phyloP scores from a whole-genome alignment of 352 stramenopile genomes.

The Phytophthora ohioensis region DNA sequence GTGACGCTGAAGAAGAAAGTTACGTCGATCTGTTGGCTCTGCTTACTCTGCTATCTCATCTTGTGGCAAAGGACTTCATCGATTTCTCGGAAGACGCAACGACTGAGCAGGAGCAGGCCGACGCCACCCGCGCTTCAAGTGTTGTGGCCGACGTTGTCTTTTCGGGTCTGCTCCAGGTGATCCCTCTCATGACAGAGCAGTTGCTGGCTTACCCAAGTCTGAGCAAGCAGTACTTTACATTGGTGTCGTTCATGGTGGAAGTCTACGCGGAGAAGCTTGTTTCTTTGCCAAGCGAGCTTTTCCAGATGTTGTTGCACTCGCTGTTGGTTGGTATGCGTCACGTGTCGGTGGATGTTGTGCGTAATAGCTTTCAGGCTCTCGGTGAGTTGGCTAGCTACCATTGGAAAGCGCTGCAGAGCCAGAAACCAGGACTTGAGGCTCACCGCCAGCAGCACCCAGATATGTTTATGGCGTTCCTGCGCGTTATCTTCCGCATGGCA shows the following conservation, averaged over 20 bases:
- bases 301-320: slow-evolving; percentile 80
- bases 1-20: slow-evolving; percentile 79
- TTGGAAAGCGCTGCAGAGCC: slow-evolving; percentile 62
- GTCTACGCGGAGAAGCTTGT: slow-evolving; percentile 86
- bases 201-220: slow-evolving; percentile 87
- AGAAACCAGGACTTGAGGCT: slow-evolving; percentile 54
- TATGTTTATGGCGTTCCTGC: slow-evolving; percentile 79
- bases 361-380: slow-evolving; percentile 87
- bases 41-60: slow-evolving; percentile 81
- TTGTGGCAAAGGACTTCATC: slow-evolving; percentile 88
- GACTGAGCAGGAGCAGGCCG: slow-evolving; percentile 59
- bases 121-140: slow-evolving; percentile 65
- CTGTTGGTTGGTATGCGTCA: slow-evolving; percentile 81
- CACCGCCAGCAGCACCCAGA: slow-evolving; percentile 62
- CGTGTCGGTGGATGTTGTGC: slow-evolving; percentile 75
- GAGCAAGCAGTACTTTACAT: slow-evolving; percentile 90
- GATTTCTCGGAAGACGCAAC: slow-evolving; percentile 84
- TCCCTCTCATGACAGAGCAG: slow-evolving; percentile 91
- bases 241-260: slow-evolving; percentile 90
- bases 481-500: slow-evolving; percentile 79
- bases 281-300: slow-evolving; percentile 64
- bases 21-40: slow-evolving; percentile 79
- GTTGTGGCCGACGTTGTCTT: slow-evolving; percentile 91
- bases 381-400: slow-evolving; percentile 79
- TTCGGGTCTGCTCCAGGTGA: slow-evolving; percentile 84